phyloP scores from a whole-genome alignment of 192 early-diverging fungal genomes.

The Backusella psychrophila region DNA sequence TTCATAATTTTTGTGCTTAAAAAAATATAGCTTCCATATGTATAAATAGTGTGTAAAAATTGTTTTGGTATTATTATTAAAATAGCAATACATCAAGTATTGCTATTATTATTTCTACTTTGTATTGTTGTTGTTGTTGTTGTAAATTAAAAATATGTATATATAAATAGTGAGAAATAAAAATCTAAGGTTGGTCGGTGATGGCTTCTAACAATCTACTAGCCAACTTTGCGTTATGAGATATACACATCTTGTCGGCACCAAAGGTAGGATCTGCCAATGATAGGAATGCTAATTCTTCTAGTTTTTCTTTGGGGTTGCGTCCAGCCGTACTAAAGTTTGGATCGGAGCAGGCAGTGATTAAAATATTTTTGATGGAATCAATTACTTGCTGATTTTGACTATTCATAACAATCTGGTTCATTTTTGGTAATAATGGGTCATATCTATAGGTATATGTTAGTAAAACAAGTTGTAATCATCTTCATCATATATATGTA shows the following conservation, averaged over 20 bases:
- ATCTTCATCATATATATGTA: background rate
- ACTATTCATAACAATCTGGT: slow-evolving; percentile 56
- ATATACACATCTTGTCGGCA: slow-evolving; percentile 11
- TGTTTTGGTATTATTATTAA: background rate
- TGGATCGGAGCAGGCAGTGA: slow-evolving; percentile 22
- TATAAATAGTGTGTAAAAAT: background rate
- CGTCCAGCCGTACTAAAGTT: slow-evolving; percentile 21
- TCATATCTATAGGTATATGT: slow-evolving; percentile 49
- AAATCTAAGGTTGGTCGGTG: slow-evolving; percentile 8
- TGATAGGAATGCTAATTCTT: slow-evolving; percentile 39
- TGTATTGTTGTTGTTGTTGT: background rate
- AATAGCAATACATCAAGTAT: background rate
- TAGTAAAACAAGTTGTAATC: background rate
- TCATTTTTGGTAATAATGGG: slow-evolving; percentile 61
- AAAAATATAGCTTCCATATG: background rate
- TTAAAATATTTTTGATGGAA: slow-evolving; percentile 20
- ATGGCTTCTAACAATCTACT: slow-evolving; percentile 19
- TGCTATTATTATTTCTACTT: background rate
- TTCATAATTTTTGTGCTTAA: background rate
- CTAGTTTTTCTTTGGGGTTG: slow-evolving; percentile 46
- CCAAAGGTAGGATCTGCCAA: slow-evolving; percentile 25
- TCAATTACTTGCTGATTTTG: slow-evolving; percentile 38
- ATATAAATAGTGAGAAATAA: background rate
- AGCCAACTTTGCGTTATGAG: slow-evolving; percentile 10
- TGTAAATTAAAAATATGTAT: background rate